Evolutionary conservation across 1,139 yeast genomes (phyloP), one percentile per base, ranked within the genome.

Genomic region (Candida labiduridarum): DNA sequence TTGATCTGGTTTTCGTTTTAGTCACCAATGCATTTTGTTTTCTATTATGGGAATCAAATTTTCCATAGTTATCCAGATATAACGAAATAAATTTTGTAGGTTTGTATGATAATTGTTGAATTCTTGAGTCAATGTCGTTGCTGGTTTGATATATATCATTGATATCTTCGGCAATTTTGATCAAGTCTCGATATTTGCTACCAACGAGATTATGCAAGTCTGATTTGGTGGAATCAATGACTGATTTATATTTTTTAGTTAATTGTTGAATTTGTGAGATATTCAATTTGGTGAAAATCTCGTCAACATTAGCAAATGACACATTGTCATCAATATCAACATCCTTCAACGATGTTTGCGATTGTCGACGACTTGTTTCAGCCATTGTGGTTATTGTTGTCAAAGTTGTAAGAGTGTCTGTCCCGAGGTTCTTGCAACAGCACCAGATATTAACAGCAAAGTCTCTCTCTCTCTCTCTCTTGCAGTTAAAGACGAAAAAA

Each of bases 81-180:
- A 74, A 72, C 15, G 59, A 60, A 8, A 66, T 66, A 53, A 73
- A 73, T 14, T 58, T 58, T 1, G 75, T 60, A 10, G 65, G 59
- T 30, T 62, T 62, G 52, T 70, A 76, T 1, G 79, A 68, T 22
- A 76, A 61, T 44, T 66, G 62, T 1, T 76, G 59, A 15, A 76
- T 55, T 9, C 59, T 56, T 8, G 59, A 57, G 45, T 75, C 72
- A 2, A 71, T 61, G 1, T 49, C 52, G 10, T 58, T 56, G 1
- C 82, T 73, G 10, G 73, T 58, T 1, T 61, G 59, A 55, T 80
- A 73, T 84, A 86, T 83, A 6, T 67, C 68, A 40, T 79, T 80
- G 36, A 87, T 84, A 52, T 83, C 82, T 59, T 87, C 91, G 0
- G 92, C 89, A 6, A 87, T 86, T 38, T 79, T 72, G 35, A 87